phyloP scores from a whole-genome alignment of 1,139 yeast genomes.

The Magnusiomyces suaveolens region DNA sequence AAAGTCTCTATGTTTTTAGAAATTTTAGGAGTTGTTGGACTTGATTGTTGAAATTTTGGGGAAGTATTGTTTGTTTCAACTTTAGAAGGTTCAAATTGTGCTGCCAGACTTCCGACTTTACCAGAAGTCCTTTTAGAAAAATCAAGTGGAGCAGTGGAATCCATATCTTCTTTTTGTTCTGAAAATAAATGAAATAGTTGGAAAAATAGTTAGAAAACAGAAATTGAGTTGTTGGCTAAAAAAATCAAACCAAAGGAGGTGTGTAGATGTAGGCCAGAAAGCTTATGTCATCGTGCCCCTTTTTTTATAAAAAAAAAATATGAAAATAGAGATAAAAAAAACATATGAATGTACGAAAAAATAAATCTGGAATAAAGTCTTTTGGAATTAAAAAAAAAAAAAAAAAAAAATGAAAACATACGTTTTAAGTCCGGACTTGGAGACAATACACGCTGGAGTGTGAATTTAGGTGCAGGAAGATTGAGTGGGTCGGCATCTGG shows the following conservation, averaged over 20 bases:
- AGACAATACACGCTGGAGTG: not conserved
- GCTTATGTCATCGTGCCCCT: slow-evolving; percentile 1
- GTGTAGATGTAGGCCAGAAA: not conserved
- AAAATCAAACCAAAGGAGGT: not conserved
- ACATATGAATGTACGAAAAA: not conserved
- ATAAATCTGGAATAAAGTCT: no score
- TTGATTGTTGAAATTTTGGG: no score
- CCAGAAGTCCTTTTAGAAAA: not conserved
- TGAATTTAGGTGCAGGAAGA: not conserved
- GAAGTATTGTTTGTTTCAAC: no score
- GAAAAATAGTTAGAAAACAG: no score
- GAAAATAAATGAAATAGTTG: not conserved
- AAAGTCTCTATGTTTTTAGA: no score
- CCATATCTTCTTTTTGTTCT: not conserved
- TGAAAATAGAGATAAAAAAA: not conserved
- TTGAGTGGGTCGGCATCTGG: not conserved
- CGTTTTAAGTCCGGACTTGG: not conserved
- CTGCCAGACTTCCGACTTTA: not conserved
- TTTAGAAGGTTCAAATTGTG: not conserved
- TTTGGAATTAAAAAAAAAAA: not conserved
- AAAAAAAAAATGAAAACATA: not conserved
- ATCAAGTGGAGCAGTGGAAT: not conserved
- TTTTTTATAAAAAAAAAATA: not conserved
- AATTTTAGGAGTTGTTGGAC: no score
- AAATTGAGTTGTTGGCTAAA: no score